Evolutionary conservation across 2,329 filamentous ascomycete genomes (phyloP), one percentile per base, ranked within the genome.

Genomic region (Beauveria sp.): DNA sequence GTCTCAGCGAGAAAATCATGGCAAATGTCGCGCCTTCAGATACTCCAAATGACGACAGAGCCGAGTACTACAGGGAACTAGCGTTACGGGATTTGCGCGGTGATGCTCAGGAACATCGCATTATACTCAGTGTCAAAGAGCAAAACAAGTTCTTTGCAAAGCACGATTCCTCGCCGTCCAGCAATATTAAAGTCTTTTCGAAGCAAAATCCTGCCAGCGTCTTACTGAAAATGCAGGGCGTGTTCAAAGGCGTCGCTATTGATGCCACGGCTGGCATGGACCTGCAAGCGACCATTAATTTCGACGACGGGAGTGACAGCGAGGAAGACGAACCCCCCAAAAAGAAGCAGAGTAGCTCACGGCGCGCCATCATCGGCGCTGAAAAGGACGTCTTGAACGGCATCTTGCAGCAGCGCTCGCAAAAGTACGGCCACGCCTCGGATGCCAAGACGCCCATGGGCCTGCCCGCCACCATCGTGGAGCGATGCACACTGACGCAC

Each of bases 1-100:
- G 84, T 63, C 82, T 97, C 61, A 96, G 91, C 68, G 91, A 94
- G 73, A 97, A 96, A 75, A 89, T 99, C 71, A 88, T 99, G 82
- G 89, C 89, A 53, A 89, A 92, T 65, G 91, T 96, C 12, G 85
- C 89, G 2, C 89, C 92, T 1, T 85, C 88, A 5, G 92, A 97
- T 70, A 81, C 84, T 1, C 82, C 87, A 63, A 81, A 80, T 5
- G 83, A 86, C 2, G 84, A 86, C 56, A 67, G 66, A 22, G 87
- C 86, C 63, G 88, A 92, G 66, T 87, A 88, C 0, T 94, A 88
- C 69, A 84, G 87, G 64, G 81, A 92, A 69, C 77, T 97, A 37
- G 82, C 86, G 44, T 80, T 99, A 16, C 86, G 87, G 28, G 94
- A 99, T 78, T 80, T 99, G 40, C 86, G 84, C 59, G 89, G 85